Evolutionary conservation across 2,329 filamentous ascomycete species (phyloP), one percentile per base, ranked within the genome.

Genomic region (Ophiosphaerella korrae): DNA sequence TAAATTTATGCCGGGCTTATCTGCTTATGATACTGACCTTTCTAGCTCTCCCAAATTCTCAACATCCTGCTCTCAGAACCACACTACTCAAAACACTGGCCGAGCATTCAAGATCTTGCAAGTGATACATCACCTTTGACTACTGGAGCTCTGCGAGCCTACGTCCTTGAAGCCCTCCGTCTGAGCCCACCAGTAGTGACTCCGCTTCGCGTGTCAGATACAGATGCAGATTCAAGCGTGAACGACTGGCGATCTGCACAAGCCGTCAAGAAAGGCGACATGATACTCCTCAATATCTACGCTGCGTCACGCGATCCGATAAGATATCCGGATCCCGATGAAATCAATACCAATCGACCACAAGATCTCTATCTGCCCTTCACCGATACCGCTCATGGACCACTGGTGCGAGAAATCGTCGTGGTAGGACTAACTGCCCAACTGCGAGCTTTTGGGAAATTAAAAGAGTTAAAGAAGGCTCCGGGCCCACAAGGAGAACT

Each of bases 51-150:
- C 23, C 52, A 53, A 43, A 46, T 58, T 13, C 18, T 55, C 23
- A 49, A 58, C 37, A 29, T 55, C 16, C 51, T 50, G 38, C 47
- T 58, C 23, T 43, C 50, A 14, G 52, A 58, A 21, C 44, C 47
- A 1, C 45, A 54, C 14, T 44, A 48, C 49, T 43, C 42, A 8
- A 29, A 21, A 23, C 47, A 55, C 45, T 58, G 55, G 55, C 38
- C 55, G 6, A 31, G 16, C 5, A 57, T 57, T 24, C 48, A 50
- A 11, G 41, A 42, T 14, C 35, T 55, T 4, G 48, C 51, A 4
- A 21, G 21, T 1, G 42, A 53, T 18, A 33, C 45, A 18, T 24
- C 46, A 6, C 44, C 50, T 8, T 29, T 7, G 2, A 37, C 50
- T 7, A 46, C 46, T 31, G 43, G 50, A 32, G 36, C 40, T 32